These are phyloP conservation scores for Fusarium abutilonis DNA, from an alignment of 2,329 filamentous ascomycete genomes.

Conservation along the genomic window DNA sequence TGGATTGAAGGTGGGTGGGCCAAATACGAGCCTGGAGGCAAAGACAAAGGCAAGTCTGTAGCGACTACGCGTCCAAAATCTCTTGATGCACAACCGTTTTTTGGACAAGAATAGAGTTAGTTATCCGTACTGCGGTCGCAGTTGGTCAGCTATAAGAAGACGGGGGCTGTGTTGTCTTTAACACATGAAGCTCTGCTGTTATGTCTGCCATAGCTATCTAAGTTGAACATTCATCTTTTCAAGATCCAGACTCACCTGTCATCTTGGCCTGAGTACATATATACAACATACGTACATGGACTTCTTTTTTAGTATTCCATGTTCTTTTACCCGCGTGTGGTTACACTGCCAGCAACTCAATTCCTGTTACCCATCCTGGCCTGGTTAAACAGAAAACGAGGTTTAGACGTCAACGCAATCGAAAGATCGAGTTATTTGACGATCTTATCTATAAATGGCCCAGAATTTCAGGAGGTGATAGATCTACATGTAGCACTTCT, in stretches of 20 bases:
- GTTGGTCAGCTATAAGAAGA: constrained; percentile 8
- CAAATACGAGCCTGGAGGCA: constrained; percentile 35
- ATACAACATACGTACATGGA: neutral
- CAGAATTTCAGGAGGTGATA: constrained; percentile 19
- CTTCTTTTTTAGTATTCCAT: constrained; percentile 7
- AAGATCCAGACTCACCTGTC: constrained; percentile 1
- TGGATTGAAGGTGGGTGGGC: constrained; percentile 29
- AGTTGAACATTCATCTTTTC: neutral
- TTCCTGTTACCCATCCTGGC: neutral
- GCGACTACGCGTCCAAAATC: constrained; percentile 32
- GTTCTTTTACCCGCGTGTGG: constrained; percentile 5
- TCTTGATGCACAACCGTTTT: constrained; percentile 17
- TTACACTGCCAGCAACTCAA: constrained; percentile 11
- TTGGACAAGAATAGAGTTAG: neutral
- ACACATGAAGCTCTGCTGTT: neutral
- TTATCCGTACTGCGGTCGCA: neutral
- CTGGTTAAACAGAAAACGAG: neutral
- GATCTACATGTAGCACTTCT: constrained; percentile 24
- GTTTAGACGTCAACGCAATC: constrained; percentile 8
- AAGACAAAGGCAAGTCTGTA: constrained; percentile 4
- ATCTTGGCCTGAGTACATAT: constrained; percentile 12
- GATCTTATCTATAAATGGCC: constrained; percentile 26
- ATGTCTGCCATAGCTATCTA: neutral
- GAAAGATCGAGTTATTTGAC: constrained; percentile 17
- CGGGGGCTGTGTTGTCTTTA: constrained; percentile 12